Conservation (phyloP, 2,329 filamentous ascomycete species). For the Fusarium sp. region DNA sequence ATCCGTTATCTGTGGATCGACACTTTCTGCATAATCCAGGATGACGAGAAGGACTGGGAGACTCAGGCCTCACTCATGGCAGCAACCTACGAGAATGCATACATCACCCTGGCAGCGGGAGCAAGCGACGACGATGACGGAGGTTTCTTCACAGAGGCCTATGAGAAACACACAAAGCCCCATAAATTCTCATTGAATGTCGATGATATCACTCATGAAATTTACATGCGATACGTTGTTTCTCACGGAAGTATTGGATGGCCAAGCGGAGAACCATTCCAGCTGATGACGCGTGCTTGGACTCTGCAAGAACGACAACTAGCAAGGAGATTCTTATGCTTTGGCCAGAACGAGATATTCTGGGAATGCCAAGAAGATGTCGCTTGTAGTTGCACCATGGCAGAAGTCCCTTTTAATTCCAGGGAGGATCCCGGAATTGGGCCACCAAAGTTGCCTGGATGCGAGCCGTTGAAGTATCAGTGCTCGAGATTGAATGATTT, state of each 20-base stretch:
- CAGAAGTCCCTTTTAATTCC: background rate
- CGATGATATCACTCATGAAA: background rate
- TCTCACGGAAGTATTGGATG: background rate
- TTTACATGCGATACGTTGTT: background rate
- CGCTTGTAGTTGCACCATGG: background rate
- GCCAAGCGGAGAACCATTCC: background rate
- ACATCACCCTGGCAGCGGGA: background rate
- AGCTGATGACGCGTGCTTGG: slow-evolving; percentile 1
- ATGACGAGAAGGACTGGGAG: background rate
- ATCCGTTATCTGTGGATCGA: background rate
- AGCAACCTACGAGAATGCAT: background rate
- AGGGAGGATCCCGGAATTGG: background rate
- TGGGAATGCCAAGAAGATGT: slow-evolving; percentile 5
- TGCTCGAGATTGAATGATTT: background rate
- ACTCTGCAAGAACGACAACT: background rate
- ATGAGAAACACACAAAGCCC: background rate
- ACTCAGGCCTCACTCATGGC: background rate
- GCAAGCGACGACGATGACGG: background rate
- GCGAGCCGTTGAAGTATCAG: background rate
- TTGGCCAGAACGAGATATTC: background rate
- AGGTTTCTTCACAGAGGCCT: background rate
- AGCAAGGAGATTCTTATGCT: background rate
- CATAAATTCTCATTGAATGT: background rate
- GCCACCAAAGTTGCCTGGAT: background rate
- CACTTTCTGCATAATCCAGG: background rate